Conservation (phyloP, 2,329 filamentous ascomycete genomes). For the Aspergillus luchuensis region DNA sequence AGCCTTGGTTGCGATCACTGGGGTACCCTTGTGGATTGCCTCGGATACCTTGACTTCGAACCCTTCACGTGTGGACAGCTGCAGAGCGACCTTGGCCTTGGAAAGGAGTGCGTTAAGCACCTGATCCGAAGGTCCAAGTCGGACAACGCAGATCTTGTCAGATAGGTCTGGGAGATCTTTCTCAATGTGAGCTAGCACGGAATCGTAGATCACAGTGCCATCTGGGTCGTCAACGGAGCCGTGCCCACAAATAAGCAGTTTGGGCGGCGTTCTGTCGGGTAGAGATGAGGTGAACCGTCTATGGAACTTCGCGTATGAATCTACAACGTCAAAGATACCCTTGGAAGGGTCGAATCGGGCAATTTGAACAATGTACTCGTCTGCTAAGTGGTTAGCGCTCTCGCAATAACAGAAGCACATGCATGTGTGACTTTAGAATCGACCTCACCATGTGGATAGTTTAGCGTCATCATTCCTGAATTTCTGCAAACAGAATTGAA, state of each 20-base stretch:
- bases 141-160: constrained; percentile 71
- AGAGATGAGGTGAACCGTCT: constrained; percentile 56
- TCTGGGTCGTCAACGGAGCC: constrained; percentile 81
- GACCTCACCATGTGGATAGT: constrained; percentile 39
- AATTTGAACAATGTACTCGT: constrained; percentile 77
- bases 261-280: constrained; percentile 59
- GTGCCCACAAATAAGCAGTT: constrained; percentile 77
- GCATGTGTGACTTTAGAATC: background rate
- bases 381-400: constrained; percentile 31
- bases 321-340: constrained; percentile 75
- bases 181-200: constrained; percentile 69
- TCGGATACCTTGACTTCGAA: constrained; percentile 88
- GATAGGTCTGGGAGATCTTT: constrained; percentile 63
- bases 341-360: constrained; percentile 83
- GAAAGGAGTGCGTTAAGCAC: constrained; percentile 75
- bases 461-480: constrained; percentile 53
- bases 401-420: background rate
- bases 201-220: constrained; percentile 69
- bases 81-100: constrained; percentile 71
- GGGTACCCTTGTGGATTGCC: constrained; percentile 76
- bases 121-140: constrained; percentile 76
- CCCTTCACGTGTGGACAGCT: constrained; percentile 78
- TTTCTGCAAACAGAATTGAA: constrained; percentile 65
- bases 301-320: constrained; percentile 72
- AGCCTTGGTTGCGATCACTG: constrained; percentile 72